Evolutionary conservation across 2,329 filamentous ascomycete species (phyloP).

Genomic region (Apiospora saccharicola): DNA sequence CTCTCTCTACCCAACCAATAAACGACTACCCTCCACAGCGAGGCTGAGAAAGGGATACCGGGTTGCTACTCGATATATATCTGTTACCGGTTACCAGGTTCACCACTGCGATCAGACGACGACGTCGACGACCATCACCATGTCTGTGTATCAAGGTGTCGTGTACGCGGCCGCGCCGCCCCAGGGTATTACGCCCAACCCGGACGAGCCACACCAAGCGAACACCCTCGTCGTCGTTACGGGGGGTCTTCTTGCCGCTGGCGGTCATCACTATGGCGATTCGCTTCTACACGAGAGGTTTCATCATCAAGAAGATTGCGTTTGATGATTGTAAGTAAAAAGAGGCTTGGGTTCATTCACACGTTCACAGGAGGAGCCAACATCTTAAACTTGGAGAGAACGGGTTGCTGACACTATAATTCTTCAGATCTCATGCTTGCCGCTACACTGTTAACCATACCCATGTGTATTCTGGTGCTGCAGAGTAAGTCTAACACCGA

Average conservation of each 20-base stretch:
- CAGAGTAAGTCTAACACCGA: slow-evolving; percentile 26
- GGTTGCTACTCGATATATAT: too few species aligned
- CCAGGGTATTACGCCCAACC: slow-evolving; percentile 28
- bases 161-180: slow-evolving; percentile 30
- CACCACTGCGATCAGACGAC: neutral
- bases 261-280: slow-evolving; percentile 28
- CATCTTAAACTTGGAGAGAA: neutral
- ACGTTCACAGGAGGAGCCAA: neutral
- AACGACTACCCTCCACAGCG: neutral
- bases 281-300: slow-evolving; percentile 31
- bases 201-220: slow-evolving; percentile 24
- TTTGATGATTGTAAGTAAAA: slow-evolving; percentile 32
- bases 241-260: slow-evolving; percentile 30
- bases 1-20: neutral
- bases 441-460: slow-evolving; percentile 23
- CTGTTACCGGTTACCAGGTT: too few species aligned
- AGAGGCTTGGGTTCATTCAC: neutral
- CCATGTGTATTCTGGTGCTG: slow-evolving; percentile 25
- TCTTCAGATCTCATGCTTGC: slow-evolving; percentile 28
- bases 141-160: slow-evolving; percentile 32
- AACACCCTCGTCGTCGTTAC: slow-evolving; percentile 27
- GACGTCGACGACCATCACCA: neutral
- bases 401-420: neutral
- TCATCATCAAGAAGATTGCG: slow-evolving; percentile 29
- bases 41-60: neutral